Percentiles rank a stretch among this genome's conserved stretches.
phyloP scores from a whole-genome alignment of 768 basidiomycete species.

The Mycena indigotica region DNA sequence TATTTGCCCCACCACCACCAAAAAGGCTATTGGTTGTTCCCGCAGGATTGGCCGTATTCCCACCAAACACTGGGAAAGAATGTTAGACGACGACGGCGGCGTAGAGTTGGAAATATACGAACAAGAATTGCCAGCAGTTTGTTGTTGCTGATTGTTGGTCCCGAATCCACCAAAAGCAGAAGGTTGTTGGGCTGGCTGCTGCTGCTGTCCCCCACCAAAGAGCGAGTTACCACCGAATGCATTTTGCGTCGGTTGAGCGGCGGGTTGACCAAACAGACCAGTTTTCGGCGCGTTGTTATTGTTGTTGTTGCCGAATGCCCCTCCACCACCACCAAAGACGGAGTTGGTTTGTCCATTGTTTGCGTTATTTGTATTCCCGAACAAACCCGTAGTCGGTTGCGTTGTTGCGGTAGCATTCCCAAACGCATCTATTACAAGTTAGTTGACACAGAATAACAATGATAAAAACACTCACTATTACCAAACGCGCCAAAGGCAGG shows the following conservation, averaged over 20 bases:
- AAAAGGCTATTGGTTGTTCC: conserved; percentile 28
- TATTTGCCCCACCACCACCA: conserved; percentile 19
- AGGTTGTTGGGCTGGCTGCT: conserved; percentile 31
- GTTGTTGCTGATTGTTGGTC: conserved; percentile 41
- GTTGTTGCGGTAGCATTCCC: conserved; percentile 14
- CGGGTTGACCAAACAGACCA: conserved; percentile 47
- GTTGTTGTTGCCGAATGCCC: conserved; percentile 25
- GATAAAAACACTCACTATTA: conserved; percentile 16
- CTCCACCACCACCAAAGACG: conserved; percentile 34
- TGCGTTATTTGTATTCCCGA: conserved; percentile 8
- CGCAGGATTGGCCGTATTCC: conserved; percentile 5
- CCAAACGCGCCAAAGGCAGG: conserved; percentile 46
- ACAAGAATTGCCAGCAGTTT: conserved; percentile 41
- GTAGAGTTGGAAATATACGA: conserved; percentile 19
- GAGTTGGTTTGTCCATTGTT: background rate
- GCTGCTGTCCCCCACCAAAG: conserved; percentile 38
- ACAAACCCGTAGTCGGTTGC: conserved; percentile 16
- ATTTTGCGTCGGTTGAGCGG: conserved; percentile 42
- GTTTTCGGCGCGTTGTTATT: conserved; percentile 43
- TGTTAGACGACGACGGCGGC: conserved; percentile 2
- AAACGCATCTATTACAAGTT: conserved; percentile 9
- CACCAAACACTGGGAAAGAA: conserved; percentile 37
- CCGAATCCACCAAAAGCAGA: conserved; percentile 33
- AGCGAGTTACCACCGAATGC: conserved; percentile 40
- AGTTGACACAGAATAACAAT: background rate